Evolutionary conservation across 2,329 filamentous ascomycete species (phyloP), one percentile per base, ranked within the genome.

Genomic region (Hymenoscyphus fraxineus): DNA sequence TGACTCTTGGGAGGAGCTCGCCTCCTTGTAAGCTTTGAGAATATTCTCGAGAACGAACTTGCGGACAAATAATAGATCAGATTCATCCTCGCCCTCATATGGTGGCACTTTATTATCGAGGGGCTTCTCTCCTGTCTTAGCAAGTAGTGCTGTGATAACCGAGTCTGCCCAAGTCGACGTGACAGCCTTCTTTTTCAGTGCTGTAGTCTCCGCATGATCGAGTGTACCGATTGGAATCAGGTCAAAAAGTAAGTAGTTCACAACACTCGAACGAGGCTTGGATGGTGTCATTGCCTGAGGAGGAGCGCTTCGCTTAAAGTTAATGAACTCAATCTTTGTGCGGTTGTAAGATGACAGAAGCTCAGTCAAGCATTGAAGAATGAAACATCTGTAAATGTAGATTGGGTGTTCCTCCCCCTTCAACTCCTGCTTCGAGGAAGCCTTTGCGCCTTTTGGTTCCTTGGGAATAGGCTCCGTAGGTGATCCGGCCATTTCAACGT

Each of bases 281-380:
- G 96, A 93, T 5, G 95, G 95, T 1, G 95, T 98, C 67, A 77
- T 75, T 12, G 89, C 89, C 70, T 92, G 89, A 56, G 92, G 84
- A 58, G 94, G 92, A 6, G 92, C 89, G 74, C 93, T 97, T 66
- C 94, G 89, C 70, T 96, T 98, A 80, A 97, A 99, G 77, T 97
- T 98, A 80, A 99, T 97, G 75, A 99, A 98, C 75, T 99, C 96
- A 55, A 99, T 87, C 82, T 99, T 99, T 9, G 93, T 92, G 62
- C 93, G 88, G 71, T 93, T 97, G 79, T 98, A 99, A 73, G 90
- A 96, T 64, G 91, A 88, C 15, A 99, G 82, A 15, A 99, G 85
- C 77, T 99, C 95, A 0, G 92, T 89, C 47, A 99, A 81, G 73
- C 93, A 97, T 74, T 95, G 93, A 39, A 99, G 84, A 60, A 99